phyloP scores from a whole-genome alignment of 2,329 filamentous ascomycete species.

The Cyclaneusma minus region DNA sequence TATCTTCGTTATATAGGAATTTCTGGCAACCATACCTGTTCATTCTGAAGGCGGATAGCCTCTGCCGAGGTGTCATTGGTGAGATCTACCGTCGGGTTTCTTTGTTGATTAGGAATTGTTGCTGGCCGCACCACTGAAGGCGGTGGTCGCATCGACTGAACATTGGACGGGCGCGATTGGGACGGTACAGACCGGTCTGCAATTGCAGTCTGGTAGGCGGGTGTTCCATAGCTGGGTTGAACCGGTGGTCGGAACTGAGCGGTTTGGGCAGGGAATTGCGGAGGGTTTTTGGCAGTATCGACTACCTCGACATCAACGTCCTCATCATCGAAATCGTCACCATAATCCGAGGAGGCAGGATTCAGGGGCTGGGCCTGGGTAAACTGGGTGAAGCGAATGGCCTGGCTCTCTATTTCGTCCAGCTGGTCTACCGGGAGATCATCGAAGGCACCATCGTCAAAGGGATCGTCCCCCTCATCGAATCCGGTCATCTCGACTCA shows the following conservation, averaged over 20 bases:
- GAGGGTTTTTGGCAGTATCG: conserved; percentile 14
- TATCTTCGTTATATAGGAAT: conserved; percentile 2
- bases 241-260: conserved; percentile 3
- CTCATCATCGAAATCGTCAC: conserved; percentile 19
- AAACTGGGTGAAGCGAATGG: conserved; percentile 37
- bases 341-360: conserved; percentile 20
- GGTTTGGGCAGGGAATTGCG: conserved; percentile 4
- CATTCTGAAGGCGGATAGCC: background rate
- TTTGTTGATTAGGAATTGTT: conserved; percentile 1
- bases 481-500: conserved; percentile 22
- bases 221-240: no score
- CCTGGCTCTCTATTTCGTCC: conserved; percentile 47
- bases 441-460: conserved; percentile 51
- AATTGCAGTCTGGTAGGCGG: conserved; percentile 1
- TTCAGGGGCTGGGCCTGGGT: conserved; percentile 9
- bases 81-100: background rate
- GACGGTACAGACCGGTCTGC: no score
- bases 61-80: background rate
- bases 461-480: conserved; percentile 34
- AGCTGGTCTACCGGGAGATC: conserved; percentile 39
- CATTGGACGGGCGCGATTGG: no score
- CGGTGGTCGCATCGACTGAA: no score
- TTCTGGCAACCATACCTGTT: conserved; percentile 3
- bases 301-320: conserved; percentile 40
- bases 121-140: no score